A percentile compares a stretch with the other conserved stretches of the same genome.
Evolutionary conservation across 495 filamentous ascomycete genomes (phyloP).

Genomic region (Penicillium dipodomyicola): DNA sequence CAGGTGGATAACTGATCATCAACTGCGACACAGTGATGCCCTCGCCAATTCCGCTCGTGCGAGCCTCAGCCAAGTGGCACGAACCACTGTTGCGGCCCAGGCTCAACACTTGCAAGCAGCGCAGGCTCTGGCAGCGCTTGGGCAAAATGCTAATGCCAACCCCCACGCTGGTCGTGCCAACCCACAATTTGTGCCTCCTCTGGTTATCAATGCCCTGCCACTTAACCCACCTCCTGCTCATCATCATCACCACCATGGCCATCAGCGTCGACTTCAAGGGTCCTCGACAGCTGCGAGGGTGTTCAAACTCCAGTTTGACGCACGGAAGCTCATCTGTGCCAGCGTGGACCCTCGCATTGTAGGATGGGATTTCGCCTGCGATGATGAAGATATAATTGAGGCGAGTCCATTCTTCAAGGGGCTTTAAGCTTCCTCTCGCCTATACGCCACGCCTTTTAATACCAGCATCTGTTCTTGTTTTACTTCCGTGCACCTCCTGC

Average conservation of each 20-base stretch:
- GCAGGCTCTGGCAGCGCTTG: slow-evolving; percentile 16
- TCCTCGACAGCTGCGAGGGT: slow-evolving; percentile 50
- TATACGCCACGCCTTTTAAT: neutral
- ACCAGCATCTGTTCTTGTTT: neutral
- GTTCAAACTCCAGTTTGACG: slow-evolving; percentile 98
- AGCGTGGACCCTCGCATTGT: slow-evolving; percentile 88
- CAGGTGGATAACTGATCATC: slow-evolving; percentile 70
- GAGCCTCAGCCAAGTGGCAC: slow-evolving; percentile 22
- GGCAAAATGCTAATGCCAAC: neutral
- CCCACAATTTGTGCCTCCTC: neutral
- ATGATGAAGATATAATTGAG: slow-evolving; percentile 78
- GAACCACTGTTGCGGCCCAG: slow-evolving; percentile 22
- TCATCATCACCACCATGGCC: slow-evolving; percentile 23
- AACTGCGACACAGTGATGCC: slow-evolving; percentile 67
- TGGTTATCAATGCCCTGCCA: neutral
- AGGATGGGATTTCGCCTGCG: slow-evolving; percentile 95
- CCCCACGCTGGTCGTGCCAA: slow-evolving; percentile 9
- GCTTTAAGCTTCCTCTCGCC: slow-evolving; percentile 23
- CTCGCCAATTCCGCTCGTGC: slow-evolving; percentile 41
- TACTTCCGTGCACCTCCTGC: neutral
- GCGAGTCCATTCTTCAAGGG: slow-evolving; percentile 71
- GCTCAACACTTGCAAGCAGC: slow-evolving; percentile 31
- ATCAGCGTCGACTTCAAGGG: slow-evolving; percentile 14
- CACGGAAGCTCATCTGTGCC: slow-evolving; percentile 89
- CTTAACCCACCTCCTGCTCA: slow-evolving; percentile 12